Evolutionary conservation across 768 basidiomycete genomes (phyloP), one percentile per base, ranked within the genome.

Genomic region (Boletales sp.): DNA sequence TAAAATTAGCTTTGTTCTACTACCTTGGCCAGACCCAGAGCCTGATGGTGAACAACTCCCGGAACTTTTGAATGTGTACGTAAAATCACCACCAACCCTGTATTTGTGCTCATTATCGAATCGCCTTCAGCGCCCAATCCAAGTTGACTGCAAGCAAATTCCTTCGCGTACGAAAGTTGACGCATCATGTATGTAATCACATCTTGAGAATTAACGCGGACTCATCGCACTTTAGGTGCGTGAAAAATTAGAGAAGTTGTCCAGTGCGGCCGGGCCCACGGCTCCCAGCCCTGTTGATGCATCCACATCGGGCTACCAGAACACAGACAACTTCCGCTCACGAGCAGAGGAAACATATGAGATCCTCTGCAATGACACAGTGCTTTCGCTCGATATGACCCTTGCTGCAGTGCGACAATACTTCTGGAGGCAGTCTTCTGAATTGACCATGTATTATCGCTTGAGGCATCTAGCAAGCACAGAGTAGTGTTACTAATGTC

Each of bases 331-430:
- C 41, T 53, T 54, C 50, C 62, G 54, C 51, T 53, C 53, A 8
- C 70, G 69, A 52, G 72, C 81, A 10, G 90, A 92, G 57, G 86
- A 92, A 21, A 60, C 78, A 27, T 87, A 90, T 64, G 94, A 98
- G 69, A 82, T 98, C 39, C 65, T 97, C 24, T 97, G 94, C 69
- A 91, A 90, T 57, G 88, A 91, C 53, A 73, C 78, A n/a, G 72
- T 89, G 14, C 74, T 98, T 31, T 87, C 94, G 19, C 73, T 87
- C 24, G 83, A 85, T 55, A 93, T 95, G 84, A 94, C 90, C 6
- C 77, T 99, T 32, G 94, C 90, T 5, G 87, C 88, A 15, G 86
- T 94, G 50, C 83, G 91, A 52, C 92, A 94, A 66, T 97, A 82
- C 59, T 80, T 93, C 18, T 97, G 91, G 92, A 83, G 81, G 59